Conservation (phyloP, 1,139 yeast species). For the Suhomyces wounanorum region DNA sequence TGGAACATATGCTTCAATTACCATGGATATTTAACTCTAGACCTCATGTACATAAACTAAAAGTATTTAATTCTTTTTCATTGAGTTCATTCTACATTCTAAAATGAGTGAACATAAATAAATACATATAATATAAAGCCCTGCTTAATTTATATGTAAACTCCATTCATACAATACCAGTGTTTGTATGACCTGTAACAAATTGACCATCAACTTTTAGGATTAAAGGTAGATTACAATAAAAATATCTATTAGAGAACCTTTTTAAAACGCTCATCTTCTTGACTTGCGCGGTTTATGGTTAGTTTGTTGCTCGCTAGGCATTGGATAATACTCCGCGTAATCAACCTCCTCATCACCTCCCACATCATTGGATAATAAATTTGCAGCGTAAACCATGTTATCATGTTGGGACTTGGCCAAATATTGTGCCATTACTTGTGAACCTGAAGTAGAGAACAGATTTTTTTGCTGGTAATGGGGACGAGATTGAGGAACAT, state of each 20-base stretch:
- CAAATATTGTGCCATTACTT: constrained; percentile 75
- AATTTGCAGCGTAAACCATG: constrained; percentile 56
- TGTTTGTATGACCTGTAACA: not conserved
- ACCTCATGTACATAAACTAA: not conserved
- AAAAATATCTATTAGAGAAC: constrained; percentile 7
- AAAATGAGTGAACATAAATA: not conserved
- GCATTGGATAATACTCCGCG: constrained; percentile 3
- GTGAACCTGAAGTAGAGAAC: constrained; percentile 60
- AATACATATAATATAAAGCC: constrained; percentile 6
- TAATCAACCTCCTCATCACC: constrained; percentile 11
- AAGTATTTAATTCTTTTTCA: not conserved
- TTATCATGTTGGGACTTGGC: constrained; percentile 69
- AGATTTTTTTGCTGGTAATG: constrained; percentile 10
- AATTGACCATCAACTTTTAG: not conserved
- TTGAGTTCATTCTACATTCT: not conserved
- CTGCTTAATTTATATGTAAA: constrained; percentile 1
- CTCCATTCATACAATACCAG: not conserved
- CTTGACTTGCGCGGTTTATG: constrained; percentile 4
- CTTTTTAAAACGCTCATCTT: constrained; percentile 2
- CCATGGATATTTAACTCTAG: constrained; percentile 16
- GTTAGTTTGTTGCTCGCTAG: constrained; percentile 3
- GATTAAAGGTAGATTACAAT: not conserved
- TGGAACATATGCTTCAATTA: constrained; percentile 48
- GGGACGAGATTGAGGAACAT: constrained; percentile 9
- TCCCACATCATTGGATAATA: constrained; percentile 31